phyloP scores from a whole-genome alignment of 306 rosid species.

The Delonix regia region DNA sequence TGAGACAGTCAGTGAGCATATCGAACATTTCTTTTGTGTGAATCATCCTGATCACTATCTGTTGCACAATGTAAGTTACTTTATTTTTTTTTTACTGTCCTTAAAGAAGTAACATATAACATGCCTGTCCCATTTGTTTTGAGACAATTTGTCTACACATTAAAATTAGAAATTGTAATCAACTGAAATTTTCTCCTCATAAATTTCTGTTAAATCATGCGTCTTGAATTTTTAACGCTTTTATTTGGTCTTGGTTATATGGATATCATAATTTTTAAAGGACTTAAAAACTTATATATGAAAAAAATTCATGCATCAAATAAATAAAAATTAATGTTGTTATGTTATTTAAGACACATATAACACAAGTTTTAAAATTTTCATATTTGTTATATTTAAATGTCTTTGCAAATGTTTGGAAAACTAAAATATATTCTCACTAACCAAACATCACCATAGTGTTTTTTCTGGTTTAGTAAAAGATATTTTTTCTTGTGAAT shows the following conservation, averaged over 20 bases:
- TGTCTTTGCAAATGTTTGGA: not conserved
- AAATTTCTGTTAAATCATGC: slow-evolving; percentile 6
- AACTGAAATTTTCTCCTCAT: not conserved
- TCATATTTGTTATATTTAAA: not conserved
- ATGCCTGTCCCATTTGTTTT: not conserved
- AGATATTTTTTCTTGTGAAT: slow-evolving; percentile 22
- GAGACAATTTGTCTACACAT: not conserved
- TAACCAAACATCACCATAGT: not conserved
- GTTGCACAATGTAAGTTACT: slow-evolving; percentile 69
- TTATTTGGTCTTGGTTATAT: too few relatives aligned
- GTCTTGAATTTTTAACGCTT: not conserved
- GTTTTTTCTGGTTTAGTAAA: slow-evolving; percentile 12
- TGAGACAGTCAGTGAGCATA: slow-evolving; percentile 85
- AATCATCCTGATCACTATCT: slow-evolving; percentile 92
- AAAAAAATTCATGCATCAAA: not conserved
- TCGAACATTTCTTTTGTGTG: slow-evolving; percentile 90
- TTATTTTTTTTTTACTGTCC: not conserved
- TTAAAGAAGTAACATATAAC: slow-evolving; percentile 4
- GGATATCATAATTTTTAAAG: too few relatives aligned
- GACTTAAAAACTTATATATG: not conserved
- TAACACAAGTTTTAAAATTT: not conserved
- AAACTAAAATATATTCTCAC: not conserved
- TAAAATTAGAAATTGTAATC: slow-evolving; percentile 18
- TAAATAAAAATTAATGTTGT: not conserved
- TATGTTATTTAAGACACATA: not conserved